phyloP scores from a whole-genome alignment of 2,329 filamentous ascomycete genomes.

The Arthrobotrys musiformis region DNA sequence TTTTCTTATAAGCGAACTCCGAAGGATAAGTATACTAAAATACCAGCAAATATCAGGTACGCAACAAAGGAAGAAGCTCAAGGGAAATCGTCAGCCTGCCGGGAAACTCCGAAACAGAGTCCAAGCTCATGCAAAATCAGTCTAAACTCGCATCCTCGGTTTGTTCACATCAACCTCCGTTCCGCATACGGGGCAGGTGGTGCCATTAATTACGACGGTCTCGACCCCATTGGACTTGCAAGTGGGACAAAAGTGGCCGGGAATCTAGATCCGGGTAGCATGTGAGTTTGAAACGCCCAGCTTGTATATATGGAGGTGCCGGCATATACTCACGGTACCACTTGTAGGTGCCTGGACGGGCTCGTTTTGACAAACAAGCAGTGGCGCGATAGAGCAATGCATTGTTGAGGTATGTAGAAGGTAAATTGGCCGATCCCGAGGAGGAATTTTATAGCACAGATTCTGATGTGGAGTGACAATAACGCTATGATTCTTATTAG shows the following conservation, averaged over 20 bases:
- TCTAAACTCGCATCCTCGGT: conserved; percentile 16
- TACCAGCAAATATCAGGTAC: neutral
- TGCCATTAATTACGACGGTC: conserved; percentile 58
- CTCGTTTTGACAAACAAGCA: conserved; percentile 4
- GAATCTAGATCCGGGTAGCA: conserved; percentile 48
- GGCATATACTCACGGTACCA: conserved; percentile 12
- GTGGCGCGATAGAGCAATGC: neutral
- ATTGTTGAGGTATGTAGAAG: neutral
- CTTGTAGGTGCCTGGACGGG: neutral
- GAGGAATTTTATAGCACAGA: neutral
- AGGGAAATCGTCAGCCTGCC: neutral
- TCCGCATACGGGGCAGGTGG: conserved; percentile 57
- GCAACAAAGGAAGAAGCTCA: neutral
- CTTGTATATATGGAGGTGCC: neutral
- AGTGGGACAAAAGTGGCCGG: conserved; percentile 57
- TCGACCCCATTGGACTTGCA: conserved; percentile 57
- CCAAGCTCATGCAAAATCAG: neutral
- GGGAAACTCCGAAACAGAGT: conserved; percentile 1
- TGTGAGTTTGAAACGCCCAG: neutral
- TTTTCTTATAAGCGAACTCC: conserved; percentile 21
- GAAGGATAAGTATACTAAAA: conserved; percentile 26
- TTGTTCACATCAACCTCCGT: conserved; percentile 50
- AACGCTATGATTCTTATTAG: neutral
- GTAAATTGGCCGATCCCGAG: neutral
- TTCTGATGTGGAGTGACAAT: neutral